phyloP scores from a whole-genome alignment of 768 basidiomycete species.

The Lentinula sp. region DNA sequence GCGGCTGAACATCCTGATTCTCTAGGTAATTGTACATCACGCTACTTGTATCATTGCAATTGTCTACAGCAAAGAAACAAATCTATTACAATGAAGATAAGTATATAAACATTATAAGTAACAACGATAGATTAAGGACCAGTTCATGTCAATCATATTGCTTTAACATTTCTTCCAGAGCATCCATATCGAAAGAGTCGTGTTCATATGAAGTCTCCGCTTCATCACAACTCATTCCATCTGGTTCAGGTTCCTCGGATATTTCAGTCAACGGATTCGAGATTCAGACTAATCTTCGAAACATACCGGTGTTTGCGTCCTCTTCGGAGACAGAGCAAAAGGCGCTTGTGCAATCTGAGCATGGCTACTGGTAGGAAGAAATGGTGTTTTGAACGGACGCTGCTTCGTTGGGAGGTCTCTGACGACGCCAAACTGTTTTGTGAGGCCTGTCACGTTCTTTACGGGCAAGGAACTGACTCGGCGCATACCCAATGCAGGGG shows the following conservation, averaged over 20 bases:
- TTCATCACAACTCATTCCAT: neutral
- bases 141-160: neutral
- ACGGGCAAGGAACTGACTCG: neutral
- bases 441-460: neutral
- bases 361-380: neutral
- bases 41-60: too few species aligned
- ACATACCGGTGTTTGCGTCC: neutral
- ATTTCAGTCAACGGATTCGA: neutral
- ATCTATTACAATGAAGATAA: neutral
- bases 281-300: neutral
- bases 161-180: neutral
- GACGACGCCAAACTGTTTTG: neutral
- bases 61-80: too few species aligned
- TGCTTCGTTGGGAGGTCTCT: neutral
- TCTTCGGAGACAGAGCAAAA: neutral
- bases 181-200: slow-evolving; percentile 3
- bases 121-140: neutral
- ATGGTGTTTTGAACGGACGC: neutral
- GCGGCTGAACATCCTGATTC: too few species aligned
- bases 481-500: slow-evolving; percentile 5
- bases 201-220: slow-evolving; percentile 4
- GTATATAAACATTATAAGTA: neutral
- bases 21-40: too few species aligned
- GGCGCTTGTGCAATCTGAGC: too few species aligned
- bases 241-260: neutral